A percentile compares a stretch with the other conserved stretches of the same genome.
Conservation (phyloP, 768 basidiomycete species). For the Strobilomyces dryophilus region DNA sequence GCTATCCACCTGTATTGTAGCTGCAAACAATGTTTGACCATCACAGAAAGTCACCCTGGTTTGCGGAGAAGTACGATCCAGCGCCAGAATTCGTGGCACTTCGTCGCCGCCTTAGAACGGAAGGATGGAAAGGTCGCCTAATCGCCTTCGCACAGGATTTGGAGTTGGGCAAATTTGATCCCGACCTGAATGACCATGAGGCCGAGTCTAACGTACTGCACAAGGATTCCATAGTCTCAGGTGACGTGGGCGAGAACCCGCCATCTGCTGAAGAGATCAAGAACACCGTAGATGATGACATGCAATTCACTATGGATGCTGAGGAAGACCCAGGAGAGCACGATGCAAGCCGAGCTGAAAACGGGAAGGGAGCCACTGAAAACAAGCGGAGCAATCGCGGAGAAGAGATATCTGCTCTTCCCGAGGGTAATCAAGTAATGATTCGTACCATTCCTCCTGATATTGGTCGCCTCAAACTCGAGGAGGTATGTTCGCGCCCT, state of each 20-base stretch:
- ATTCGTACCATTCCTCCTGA: conserved; percentile 94
- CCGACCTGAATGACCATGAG: conserved; percentile 62
- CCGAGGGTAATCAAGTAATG: conserved; percentile 89
- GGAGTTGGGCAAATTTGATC: conserved; percentile 83
- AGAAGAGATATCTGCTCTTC: conserved; percentile 65
- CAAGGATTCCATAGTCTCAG: conserved; percentile 44
- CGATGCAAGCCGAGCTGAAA: conserved; percentile 52
- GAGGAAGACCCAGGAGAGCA: conserved; percentile 70
- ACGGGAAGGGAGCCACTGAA: conserved; percentile 49
- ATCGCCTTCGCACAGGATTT: conserved; percentile 74
- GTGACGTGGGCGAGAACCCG: conserved; percentile 35
- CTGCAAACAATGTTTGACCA: conserved; percentile 94
- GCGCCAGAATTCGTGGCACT: conserved; percentile 63
- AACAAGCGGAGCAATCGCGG: conserved; percentile 52
- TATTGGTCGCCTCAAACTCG: conserved; percentile 83
- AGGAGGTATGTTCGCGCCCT: conserved; percentile 57
- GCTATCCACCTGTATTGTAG: conserved; percentile 50
- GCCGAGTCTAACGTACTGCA: conserved; percentile 45
- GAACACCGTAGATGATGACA: conserved; percentile 58
- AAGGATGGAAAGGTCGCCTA: conserved; percentile 77
- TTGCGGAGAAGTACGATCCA: conserved; percentile 92
- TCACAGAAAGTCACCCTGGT: conserved; percentile 95
- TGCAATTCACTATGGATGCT: conserved; percentile 66
- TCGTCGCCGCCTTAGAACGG: conserved; percentile 74
- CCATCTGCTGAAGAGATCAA: conserved; percentile 52